Percentiles rank a stretch among this genome's conserved stretches.
Evolutionary conservation across 225 moss, liverwort and hornwort genomes (phyloP).

Genomic region (Sphagnum tenellum): DNA sequence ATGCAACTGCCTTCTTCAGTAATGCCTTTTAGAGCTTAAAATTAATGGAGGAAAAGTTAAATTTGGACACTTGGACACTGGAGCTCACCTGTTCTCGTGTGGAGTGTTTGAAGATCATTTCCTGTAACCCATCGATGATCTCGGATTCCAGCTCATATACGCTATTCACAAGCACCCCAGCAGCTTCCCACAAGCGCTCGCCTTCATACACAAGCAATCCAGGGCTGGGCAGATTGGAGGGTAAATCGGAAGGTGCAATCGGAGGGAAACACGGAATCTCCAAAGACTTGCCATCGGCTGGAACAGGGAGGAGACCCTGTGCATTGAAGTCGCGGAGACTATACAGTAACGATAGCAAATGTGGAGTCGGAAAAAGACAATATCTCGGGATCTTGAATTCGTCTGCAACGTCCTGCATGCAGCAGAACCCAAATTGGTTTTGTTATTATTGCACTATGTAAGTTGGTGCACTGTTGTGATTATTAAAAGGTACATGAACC

Average conservation of each 20-base stretch:
- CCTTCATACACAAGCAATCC: no score
- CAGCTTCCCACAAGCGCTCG: slow-evolving; percentile 12
- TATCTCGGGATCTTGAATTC: slow-evolving; percentile 31
- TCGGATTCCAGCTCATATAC: no score
- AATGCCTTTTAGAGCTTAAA: neutral
- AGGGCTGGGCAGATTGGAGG: no score
- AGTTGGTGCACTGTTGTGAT: neutral
- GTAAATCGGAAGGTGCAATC: neutral
- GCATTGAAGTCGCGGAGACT: slow-evolving; percentile 14
- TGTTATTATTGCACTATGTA: neutral
- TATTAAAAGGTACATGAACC: neutral
- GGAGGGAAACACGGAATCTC: slow-evolving; percentile 17
- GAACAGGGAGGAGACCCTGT: no score
- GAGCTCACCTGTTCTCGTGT: slow-evolving; percentile 7
- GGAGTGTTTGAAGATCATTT: neutral
- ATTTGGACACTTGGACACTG: no score
- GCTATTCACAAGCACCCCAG: slow-evolving; percentile 6
- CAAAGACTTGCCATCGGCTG: no score
- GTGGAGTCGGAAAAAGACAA: slow-evolving; percentile 21
- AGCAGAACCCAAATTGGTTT: neutral
- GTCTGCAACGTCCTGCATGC: slow-evolving; percentile 24
- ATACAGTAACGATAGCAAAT: slow-evolving; percentile 13
- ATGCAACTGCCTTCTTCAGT: no score
- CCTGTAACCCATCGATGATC: slow-evolving; percentile 1
- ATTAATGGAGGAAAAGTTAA: no score